These are phyloP conservation scores for Monosporascus sp. DNA, from an alignment of 2,329 filamentous ascomycete species.

Conservation along the genomic window DNA sequence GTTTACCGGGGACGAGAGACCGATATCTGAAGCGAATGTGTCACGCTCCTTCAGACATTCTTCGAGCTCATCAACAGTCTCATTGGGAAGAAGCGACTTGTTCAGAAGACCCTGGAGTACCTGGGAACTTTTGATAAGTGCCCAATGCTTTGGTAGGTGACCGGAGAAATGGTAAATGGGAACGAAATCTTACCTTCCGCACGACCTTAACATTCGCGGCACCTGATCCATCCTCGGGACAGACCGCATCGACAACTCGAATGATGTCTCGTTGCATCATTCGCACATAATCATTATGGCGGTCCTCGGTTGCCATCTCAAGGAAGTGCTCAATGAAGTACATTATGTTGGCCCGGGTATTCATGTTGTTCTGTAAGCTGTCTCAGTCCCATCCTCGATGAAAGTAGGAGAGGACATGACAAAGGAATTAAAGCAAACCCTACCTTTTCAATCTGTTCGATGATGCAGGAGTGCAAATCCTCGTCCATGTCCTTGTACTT, in stretches of 20 bases:
- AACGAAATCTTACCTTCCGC: conserved; percentile 56
- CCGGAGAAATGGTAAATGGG: neutral
- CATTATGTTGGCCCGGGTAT: conserved; percentile 96
- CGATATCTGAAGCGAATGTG: conserved; percentile 52
- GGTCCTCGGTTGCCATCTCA: conserved; percentile 73
- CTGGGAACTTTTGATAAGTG: conserved; percentile 29
- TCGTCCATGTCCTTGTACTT: conserved; percentile 94
- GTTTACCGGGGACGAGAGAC: conserved; percentile 44
- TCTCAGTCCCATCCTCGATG: neutral
- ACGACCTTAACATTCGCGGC: conserved; percentile 93
- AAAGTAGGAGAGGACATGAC: neutral
- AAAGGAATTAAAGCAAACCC: conserved; percentile 15
- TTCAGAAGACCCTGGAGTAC: conserved; percentile 64
- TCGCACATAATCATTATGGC: conserved; percentile 74
- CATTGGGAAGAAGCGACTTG: conserved; percentile 67
- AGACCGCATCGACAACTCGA: conserved; percentile 85
- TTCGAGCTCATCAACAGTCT: conserved; percentile 75
- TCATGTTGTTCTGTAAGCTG: conserved; percentile 75
- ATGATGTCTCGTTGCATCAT: conserved; percentile 96
- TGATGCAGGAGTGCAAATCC: conserved; percentile 92
- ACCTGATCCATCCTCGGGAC: conserved; percentile 78
- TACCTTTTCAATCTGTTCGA: conserved; percentile 88
- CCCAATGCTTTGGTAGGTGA: neutral
- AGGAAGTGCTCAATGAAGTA: conserved; percentile 97
- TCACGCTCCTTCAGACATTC: conserved; percentile 78